Evolutionary conservation across 306 rosid genomes (phyloP), one percentile per base, ranked within the genome.

Genomic region (Fragaria nilgerrensis): DNA sequence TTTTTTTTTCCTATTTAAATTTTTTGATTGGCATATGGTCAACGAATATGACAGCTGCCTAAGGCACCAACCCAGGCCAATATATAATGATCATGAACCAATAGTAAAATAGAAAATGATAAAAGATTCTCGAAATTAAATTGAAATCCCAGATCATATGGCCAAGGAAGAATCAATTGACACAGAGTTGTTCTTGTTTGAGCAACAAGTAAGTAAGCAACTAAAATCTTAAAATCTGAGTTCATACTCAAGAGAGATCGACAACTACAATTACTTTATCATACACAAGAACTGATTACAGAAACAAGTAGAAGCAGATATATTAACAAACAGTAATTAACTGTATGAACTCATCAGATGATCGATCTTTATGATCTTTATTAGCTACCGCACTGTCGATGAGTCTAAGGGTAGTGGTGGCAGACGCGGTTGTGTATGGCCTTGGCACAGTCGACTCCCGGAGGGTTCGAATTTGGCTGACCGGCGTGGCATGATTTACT

Each of bases 371-470:
- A 9, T 55, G 14, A 55, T 55, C n/a, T 55, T n/a, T 9, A 9
- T 55, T 25, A 55, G 12, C 4, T 9, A n/a, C 29, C 12, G 45
- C 27, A n/a, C 27, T 9, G 61, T 8, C 13, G 27, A 55, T 53
- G 27, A 58, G 34, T 47, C 52, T 48, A 53, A 9, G 61, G 25
- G 13, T 62, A 62, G 0, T 0, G 20, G 68, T 29, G 2, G 41
- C 68, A 62, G 1, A 0, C 0, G n/a, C 68, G 68, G 19, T 62
- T 29, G n/a, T 5, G 2, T 23, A 0, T 7, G 7, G n/a, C 66
- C 36, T 25, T 29, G 68, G 41, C 41, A 62, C 68, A 62, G 5
- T 62, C 4, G 2, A 2, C 12, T 29, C 39, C 10, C 13, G 68
- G 41, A n/a, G 64, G 66, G 20, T 62, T 62, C 41, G 0, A 0